Base-by-base conservation (phyloP, 2,329 filamentous ascomycete species). In the Aspergillus sp. region DNA sequence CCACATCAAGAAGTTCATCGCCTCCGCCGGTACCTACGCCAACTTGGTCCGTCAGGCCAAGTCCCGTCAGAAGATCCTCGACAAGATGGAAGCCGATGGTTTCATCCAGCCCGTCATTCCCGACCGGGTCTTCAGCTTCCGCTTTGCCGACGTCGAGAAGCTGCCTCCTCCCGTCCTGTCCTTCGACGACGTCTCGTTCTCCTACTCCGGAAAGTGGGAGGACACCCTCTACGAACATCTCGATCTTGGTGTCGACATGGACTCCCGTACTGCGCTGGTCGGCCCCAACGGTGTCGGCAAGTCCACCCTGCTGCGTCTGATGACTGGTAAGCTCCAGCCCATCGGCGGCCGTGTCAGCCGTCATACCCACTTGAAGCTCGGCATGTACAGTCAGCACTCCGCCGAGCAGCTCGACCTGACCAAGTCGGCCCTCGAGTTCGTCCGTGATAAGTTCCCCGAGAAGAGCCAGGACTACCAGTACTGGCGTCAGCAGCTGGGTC, bases 1-100 rank as follows among this genome's bases (percentile, higher is more conserved):
- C 64, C 95, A 99, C 82, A 99, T 99, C 83, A 97, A 99, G 83
- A 97, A 97, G 80, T 99, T 99, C 83, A 99, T 99, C 74, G 94
- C 95, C 70, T 97, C 93, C 57, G 94, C 94, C 53, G 94, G 95
- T 92, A 99, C 94, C 56, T 99, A 99, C 71, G 94, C 95, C 84
- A 99, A 99, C 81, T 83, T 99, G 81, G 94, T 99, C 71, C 85
- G 90, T 75, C 94, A 99, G 79, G 95, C 95, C 77, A 99, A 99
- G 83, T 97, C 94, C 41, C 87, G 94, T 61, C 94, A 99, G 78
- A 99, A 99, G 90, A 97, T 97, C 76, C 83, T 97, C 63, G 94
- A 99, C 84, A 99, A 99, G 87, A 99, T 99, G 94, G 93, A 97
- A 83, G 94, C 95, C 65, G 94, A 99, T 68, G 94, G 94, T 63